Percentiles rank a stretch among this genome's conserved stretches.
Evolutionary conservation across 83 land plant genomes (phyloP).

Genomic region (Picea mariana): DNA sequence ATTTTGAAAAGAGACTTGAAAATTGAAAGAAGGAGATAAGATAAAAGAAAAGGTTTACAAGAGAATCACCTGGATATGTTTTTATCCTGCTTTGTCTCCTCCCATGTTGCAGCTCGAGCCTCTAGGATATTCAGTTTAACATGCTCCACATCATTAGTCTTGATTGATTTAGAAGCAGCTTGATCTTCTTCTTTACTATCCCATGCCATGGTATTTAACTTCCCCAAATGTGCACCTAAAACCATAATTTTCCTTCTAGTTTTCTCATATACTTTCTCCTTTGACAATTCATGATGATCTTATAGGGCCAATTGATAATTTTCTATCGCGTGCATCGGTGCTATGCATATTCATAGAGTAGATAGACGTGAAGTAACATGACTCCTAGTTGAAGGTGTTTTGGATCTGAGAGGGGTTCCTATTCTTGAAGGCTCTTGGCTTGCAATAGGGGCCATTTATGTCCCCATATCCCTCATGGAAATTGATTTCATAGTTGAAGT

Average conservation of each 20-base stretch:
- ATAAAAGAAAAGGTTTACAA: slow-evolving; percentile 1
- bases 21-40: neutral
- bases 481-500: slow-evolving; percentile 40
- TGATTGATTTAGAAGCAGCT: slow-evolving; percentile 16
- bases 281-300: slow-evolving; percentile 2
- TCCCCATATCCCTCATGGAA: slow-evolving; percentile 78
- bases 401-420: slow-evolving; percentile 62
- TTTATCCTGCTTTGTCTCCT: slow-evolving; percentile 79
- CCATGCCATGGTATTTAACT: slow-evolving; percentile 18
- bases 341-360: slow-evolving; percentile 37
- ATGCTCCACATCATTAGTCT: slow-evolving; percentile 15
- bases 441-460: slow-evolving; percentile 79
- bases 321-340: neutral
- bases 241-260: slow-evolving; percentile 14
- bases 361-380: slow-evolving; percentile 58
- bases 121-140: slow-evolving; percentile 37
- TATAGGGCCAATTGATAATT: neutral
- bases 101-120: slow-evolving; percentile 67
- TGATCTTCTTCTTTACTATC: slow-evolving; percentile 23
- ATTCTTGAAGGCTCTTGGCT: slow-evolving; percentile 82
- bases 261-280: slow-evolving; percentile 14
- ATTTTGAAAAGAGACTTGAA: neutral
- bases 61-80: slow-evolving; percentile 65
- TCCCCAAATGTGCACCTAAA: slow-evolving; percentile 22
- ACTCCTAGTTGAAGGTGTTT: slow-evolving; percentile 55